Conservation (phyloP, 2,329 filamentous ascomycete genomes). For the Aspergillus sp. region DNA sequence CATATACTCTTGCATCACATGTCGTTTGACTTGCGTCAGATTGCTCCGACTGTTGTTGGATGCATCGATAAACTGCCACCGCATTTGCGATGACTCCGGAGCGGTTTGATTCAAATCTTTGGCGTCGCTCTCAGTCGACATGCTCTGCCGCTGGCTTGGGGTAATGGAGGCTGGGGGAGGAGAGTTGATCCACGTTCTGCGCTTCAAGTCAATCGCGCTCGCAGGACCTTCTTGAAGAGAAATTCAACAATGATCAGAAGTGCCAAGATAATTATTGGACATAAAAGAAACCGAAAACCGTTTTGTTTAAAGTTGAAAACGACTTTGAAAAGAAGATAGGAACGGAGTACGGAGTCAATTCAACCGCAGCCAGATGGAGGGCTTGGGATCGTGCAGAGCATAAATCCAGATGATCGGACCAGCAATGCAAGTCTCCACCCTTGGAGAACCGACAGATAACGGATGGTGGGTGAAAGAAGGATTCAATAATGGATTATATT, state of each 20-base stretch:
- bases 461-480: background rate
- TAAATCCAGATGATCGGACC: background rate
- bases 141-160: background rate
- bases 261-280: no score
- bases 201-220: background rate
- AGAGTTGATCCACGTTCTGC: background rate
- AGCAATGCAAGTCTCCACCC: background rate
- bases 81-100: slow-evolving; percentile 15
- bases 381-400: background rate
- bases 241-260: background rate
- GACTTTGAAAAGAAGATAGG: background rate
- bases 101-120: slow-evolving; percentile 3
- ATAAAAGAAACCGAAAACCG: background rate
- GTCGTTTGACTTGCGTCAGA: slow-evolving; percentile 41
- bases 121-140: slow-evolving; percentile 10
- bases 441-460: background rate
- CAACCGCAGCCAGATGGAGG: background rate
- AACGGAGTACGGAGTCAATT: background rate
- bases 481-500: background rate
- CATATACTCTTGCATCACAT: slow-evolving; percentile 47
- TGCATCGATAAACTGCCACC: slow-evolving; percentile 44
- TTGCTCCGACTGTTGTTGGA: slow-evolving; percentile 37
- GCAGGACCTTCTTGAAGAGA: background rate
- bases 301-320: background rate
- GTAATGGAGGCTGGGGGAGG: background rate